Conservation (phyloP, 768 basidiomycete species). For the Grammothele lineata region DNA sequence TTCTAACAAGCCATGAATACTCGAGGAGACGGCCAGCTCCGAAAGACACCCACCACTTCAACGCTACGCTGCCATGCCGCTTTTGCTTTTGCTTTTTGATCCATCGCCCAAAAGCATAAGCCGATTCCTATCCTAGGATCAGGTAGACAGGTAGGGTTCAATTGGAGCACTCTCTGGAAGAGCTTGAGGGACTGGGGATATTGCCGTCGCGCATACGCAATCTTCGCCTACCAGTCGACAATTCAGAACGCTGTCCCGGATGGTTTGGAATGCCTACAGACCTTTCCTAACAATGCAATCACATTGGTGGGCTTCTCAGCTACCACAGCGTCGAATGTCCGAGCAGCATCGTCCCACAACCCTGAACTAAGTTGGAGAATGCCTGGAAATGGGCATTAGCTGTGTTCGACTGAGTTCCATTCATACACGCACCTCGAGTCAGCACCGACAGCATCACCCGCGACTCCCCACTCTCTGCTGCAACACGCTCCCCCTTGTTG, state of each 20-base stretch:
- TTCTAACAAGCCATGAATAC: too few species aligned
- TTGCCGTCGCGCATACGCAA: slow-evolving; percentile 75
- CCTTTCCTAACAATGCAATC: slow-evolving; percentile 85
- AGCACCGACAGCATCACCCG: slow-evolving; percentile 55
- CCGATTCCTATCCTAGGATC: slow-evolving; percentile 97
- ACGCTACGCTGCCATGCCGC: slow-evolving; percentile 88
- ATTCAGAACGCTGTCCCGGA: too few species aligned
- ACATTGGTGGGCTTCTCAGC: slow-evolving; percentile 78
- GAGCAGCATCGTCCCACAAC: slow-evolving; percentile 76
- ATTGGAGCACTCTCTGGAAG: slow-evolving; percentile 80
- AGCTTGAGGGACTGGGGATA: slow-evolving; percentile 75
- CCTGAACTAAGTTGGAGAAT: slow-evolving; percentile 79
- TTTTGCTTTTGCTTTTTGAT: slow-evolving; percentile 76
- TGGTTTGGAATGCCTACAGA: slow-evolving; percentile 25
- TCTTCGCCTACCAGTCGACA: slow-evolving; percentile 53
- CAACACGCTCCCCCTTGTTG: slow-evolving; percentile 53
- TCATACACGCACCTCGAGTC: slow-evolving; percentile 51
- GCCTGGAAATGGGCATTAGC: slow-evolving; percentile 43
- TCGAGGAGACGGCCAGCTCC: background rate
- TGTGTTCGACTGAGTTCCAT: too few species aligned
- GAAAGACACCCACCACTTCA: slow-evolving; percentile 60
- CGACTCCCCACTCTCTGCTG: slow-evolving; percentile 54
- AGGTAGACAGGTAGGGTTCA: slow-evolving; percentile 76
- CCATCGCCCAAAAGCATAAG: slow-evolving; percentile 88
- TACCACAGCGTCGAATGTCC: slow-evolving; percentile 79